These are phyloP conservation scores for Suhomyces pyralidae DNA, from an alignment of 805 yeast genomes.

Conservation along the genomic window DNA sequence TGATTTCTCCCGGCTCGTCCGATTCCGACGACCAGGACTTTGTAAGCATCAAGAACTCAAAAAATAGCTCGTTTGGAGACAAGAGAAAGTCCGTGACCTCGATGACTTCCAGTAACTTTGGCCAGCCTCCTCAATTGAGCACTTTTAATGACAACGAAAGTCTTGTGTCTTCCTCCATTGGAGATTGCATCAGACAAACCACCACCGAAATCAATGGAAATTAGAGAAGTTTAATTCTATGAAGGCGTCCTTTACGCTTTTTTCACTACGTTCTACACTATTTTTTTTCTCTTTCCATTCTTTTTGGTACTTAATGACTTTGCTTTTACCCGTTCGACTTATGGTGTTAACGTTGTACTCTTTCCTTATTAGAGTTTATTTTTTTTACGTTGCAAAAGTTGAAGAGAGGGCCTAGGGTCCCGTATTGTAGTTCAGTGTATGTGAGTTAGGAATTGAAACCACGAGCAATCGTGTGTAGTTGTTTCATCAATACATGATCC, in stretches of 20 bases:
- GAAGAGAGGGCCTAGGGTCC: not conserved
- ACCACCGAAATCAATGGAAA: conserved; percentile 36
- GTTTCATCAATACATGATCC: not conserved
- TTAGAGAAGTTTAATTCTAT: no score
- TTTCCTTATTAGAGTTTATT: not conserved
- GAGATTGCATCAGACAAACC: conserved; percentile 39
- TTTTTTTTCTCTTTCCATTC: not conserved
- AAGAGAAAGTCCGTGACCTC: conserved; percentile 16
- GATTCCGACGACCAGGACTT: conserved; percentile 12
- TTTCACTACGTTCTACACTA: not conserved
- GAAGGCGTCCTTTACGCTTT: no score
- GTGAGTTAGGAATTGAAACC: not conserved
- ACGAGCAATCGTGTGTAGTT: not conserved
- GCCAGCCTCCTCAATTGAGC: conserved; percentile 2
- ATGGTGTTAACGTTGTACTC: not conserved
- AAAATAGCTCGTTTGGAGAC: not conserved
- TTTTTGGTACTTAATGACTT: not conserved
- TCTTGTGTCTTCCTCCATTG: conserved; percentile 36
- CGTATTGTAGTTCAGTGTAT: not conserved
- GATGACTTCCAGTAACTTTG: conserved; percentile 6
- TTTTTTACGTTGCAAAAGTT: not conserved
- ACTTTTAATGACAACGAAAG: conserved; percentile 30
- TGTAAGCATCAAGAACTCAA: conserved; percentile 2
- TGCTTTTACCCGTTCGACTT: not conserved
- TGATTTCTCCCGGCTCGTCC: conserved; percentile 24